phyloP scores from a whole-genome alignment of 225 moss, liverwort and hornwort species.

The Marchantia paleacea region DNA sequence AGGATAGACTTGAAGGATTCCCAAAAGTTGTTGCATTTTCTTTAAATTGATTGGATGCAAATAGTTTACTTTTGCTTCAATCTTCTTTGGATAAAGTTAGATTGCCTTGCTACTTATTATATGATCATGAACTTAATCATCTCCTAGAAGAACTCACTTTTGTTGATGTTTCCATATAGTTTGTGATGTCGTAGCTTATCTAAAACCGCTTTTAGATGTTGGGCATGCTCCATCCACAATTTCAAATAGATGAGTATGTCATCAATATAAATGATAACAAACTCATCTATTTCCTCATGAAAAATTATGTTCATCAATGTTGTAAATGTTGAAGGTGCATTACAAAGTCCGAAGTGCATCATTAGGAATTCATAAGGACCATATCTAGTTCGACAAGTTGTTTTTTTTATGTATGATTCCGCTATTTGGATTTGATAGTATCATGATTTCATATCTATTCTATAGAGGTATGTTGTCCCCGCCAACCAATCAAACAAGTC shows the following conservation, averaged over 20 bases:
- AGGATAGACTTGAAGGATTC: too few relatives aligned
- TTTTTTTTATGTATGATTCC: too few relatives aligned
- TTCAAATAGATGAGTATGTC: conserved; percentile 12
- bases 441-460: too few relatives aligned
- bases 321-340: conserved; percentile 23
- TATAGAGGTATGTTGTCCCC: too few relatives aligned
- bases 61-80: too few relatives aligned
- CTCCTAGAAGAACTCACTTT: background rate
- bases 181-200: background rate
- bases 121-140: background rate
- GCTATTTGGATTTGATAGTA: too few relatives aligned
- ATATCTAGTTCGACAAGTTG: background rate
- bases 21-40: too few relatives aligned
- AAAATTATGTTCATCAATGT: conserved; percentile 23
- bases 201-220: background rate
- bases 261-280: conserved; percentile 13
- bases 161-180: background rate
- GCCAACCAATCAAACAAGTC: too few relatives aligned
- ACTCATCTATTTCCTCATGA: conserved; percentile 10
- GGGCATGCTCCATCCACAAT: background rate
- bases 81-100: too few relatives aligned
- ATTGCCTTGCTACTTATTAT: too few relatives aligned
- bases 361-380: background rate
- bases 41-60: too few relatives aligned
- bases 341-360: conserved; percentile 17